Conservation (phyloP, 2,329 filamentous ascomycete genomes). For the Sporothrix humicola region DNA sequence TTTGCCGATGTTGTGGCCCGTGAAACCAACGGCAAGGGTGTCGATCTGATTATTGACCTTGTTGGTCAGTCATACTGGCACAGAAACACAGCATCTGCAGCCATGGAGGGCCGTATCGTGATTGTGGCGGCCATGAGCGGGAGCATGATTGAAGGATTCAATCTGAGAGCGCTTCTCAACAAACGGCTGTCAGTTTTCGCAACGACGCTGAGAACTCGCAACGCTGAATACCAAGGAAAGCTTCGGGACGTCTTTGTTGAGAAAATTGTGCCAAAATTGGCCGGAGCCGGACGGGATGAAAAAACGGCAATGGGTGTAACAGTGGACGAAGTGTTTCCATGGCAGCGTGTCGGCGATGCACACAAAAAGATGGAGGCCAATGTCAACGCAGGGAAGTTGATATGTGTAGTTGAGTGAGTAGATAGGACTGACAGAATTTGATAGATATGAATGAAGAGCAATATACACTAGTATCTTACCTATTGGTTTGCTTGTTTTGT, state of each 20-base stretch:
- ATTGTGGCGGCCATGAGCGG: constrained; percentile 28
- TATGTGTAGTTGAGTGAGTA: constrained; percentile 5
- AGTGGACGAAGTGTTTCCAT: constrained; percentile 23
- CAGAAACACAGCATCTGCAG: constrained; percentile 23
- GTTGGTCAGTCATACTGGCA: constrained; percentile 29
- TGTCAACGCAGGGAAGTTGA: constrained; percentile 20
- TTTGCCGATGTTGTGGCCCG: constrained; percentile 34
- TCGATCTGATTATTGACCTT: constrained; percentile 33
- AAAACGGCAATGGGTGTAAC: constrained; percentile 16
- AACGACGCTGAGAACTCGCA: constrained; percentile 26
- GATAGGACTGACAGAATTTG: background rate
- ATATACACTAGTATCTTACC: too few relatives aligned
- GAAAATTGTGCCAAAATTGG: constrained; percentile 9
- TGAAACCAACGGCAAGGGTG: constrained; percentile 29
- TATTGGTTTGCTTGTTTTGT: too few relatives aligned
- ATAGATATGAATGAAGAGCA: too few relatives aligned
- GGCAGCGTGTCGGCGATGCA: constrained; percentile 19
- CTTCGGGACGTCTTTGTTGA: constrained; percentile 24
- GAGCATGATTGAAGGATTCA: constrained; percentile 10
- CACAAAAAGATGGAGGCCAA: constrained; percentile 29
- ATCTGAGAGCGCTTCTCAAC: constrained; percentile 22
- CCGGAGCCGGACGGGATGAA: background rate
- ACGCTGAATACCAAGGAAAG: constrained; percentile 3
- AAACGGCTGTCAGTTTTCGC: constrained; percentile 20
- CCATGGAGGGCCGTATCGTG: constrained; percentile 26